Evolutionary conservation across 352 stramenopile species (phyloP), one percentile per base, ranked within the genome.

Genomic region (Poterioochromonas sp.): DNA sequence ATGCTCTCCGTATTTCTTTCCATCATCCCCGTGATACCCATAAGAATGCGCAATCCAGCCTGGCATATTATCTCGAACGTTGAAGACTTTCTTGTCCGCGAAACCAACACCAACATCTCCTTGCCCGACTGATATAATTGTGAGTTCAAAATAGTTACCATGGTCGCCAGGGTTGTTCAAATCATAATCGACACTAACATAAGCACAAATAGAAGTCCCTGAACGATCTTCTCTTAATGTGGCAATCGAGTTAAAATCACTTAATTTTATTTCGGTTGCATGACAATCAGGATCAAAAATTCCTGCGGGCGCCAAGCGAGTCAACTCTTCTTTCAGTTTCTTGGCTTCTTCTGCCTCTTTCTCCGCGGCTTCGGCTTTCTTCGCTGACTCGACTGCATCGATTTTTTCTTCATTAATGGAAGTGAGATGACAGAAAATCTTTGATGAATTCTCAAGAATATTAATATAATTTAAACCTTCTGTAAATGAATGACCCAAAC

Each of bases 121-220:
- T 49, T 79, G 60, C 29, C 81, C 81, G 20, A 79, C 54, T 34
- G 77, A 71, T 65, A 83, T 58, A 15, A 84, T 68, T 41, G 73
- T 81, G 37, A 84, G 73, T 78, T 84, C 81, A 47, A 84, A 84
- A 76, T 84, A 84, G 58, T 82, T 84, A 51, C 79, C 76, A 39
- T 54, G 43, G 58, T 73, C 11, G 41, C 41, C 62, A 29, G 64
- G 54, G 44, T 82, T 78, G 15, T 40, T 58, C 32, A 80, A 53
- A 29, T 77, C 71, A 43, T 74, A 51, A 47, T 51, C 69, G n/a
- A 83, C 15, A 71, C 41, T 71, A 8, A 15, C 32, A 47, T 32
- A 71, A 29, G 34, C 62, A 71, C 34, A 83, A 12, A 81, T 74
- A 41, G 79, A 77, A 37, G 62, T 78, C 39, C 82, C 79, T n/a